Base-by-base conservation (phyloP, 192 early-diverging fungal genomes). In the Chytriomyces sp. region DNA sequence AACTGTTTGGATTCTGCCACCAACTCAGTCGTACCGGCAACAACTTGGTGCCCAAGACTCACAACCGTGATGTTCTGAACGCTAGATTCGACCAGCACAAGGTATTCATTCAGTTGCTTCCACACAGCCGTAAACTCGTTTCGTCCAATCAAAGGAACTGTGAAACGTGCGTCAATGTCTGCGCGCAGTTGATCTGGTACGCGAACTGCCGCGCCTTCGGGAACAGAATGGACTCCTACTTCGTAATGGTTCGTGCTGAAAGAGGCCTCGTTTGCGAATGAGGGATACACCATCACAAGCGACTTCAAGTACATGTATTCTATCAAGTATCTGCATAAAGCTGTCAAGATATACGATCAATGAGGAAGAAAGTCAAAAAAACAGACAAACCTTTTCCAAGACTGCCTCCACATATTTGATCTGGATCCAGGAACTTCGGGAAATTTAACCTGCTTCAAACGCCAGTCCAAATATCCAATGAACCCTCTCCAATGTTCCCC, bases 241-340 rank as follows among this genome's bases (percentile, higher is more conserved):
- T 83, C 82, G 61, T 83, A 83, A 57, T 83, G 82, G 50, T 83
- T 83, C 16, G 82, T 83, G n/a, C 57, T 70, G 69, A 83, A 83
- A 35, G 77, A 80, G 7, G 75, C 64, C 63, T 83, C 59, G 67
- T 77, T 78, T 10, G 67, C 62, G 60, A 83, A 83, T 6, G 71
- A 68, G 4, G 79, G 79, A 62, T 83, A 83, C 5, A 83, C 47
- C 11, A 83, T 5, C 9, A 74, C 50, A 13, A 82, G 61, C 1
- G 49, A 46, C 4, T 82, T 71, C 28, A 77, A 8, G 59, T 75
- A 72, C 82, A 83, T 83, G 62, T 62, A 83, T 66, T 83, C 82
- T 61, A 81, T 82, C 20, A 83, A 44, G 46, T 65, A 77, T 24
- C 82, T 83, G 16, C 8, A 4, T 64, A 45, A 18, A 65, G 35